A percentile compares a stretch with the other conserved stretches of the same genome.
These are phyloP conservation scores for Esteya vermicola DNA, from an alignment of 2,329 filamentous ascomycete species.

Conservation along the genomic window DNA sequence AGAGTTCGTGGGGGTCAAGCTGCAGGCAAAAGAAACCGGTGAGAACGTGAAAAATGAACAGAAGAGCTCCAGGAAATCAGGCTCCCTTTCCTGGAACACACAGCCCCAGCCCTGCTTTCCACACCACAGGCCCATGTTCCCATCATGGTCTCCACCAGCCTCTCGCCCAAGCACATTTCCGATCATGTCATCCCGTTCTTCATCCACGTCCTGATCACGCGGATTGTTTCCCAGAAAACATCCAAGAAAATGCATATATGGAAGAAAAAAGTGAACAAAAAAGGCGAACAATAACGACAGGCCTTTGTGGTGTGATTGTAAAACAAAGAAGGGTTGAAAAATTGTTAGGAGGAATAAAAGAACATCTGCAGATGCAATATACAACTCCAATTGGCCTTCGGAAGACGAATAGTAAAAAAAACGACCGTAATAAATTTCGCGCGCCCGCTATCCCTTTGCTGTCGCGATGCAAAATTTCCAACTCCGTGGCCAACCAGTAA, in stretches of 20 bases:
- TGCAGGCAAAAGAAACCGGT: too few species aligned
- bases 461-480: constrained; percentile 4
- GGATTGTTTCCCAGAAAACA: constrained; percentile 3
- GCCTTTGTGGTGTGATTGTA: not conserved
- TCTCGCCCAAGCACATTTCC: not conserved
- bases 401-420: too few species aligned
- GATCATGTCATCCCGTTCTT: not conserved
- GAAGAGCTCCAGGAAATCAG: too few species aligned
- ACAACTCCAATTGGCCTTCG: constrained; percentile 1
- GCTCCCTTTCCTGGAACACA: too few species aligned
- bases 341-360: too few species aligned
- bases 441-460: constrained; percentile 3
- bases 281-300: too few species aligned
- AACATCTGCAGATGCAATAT: not conserved
- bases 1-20: too few species aligned
- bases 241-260: constrained; percentile 1
- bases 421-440: constrained; percentile 4
- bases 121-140: too few species aligned
- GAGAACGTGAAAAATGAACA: too few species aligned
- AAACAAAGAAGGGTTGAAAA: too few species aligned
- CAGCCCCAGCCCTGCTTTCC: too few species aligned
- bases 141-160: not conserved
- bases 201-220: not conserved
- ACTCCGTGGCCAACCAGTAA: constrained; percentile 5
- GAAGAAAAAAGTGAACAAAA: too few species aligned